These are phyloP conservation scores for Sarcodon sp. DNA, from an alignment of 768 basidiomycete species.

Conservation along the genomic window DNA sequence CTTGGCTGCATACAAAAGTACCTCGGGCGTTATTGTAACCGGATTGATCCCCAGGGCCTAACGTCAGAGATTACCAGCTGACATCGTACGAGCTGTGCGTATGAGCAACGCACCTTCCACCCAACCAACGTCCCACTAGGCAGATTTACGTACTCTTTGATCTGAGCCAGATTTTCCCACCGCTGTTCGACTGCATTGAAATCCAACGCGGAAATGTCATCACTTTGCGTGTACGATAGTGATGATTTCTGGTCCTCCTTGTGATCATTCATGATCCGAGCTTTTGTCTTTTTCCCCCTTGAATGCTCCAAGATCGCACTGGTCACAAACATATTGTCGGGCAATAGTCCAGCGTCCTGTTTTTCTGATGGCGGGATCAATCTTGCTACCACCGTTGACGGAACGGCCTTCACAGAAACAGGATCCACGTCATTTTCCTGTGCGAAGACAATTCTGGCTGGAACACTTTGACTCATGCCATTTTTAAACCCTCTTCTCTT, in stretches of 20 bases:
- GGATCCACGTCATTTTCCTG: slow-evolving; percentile 7
- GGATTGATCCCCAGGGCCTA: slow-evolving; percentile 51
- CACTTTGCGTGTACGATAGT: slow-evolving; percentile 10
- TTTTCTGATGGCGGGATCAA: slow-evolving; percentile 57
- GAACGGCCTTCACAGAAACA: not conserved
- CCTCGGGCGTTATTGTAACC: slow-evolving; percentile 44
- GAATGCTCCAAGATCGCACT: slow-evolving; percentile 53
- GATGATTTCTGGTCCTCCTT: slow-evolving; percentile 10
- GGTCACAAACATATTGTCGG: slow-evolving; percentile 55
- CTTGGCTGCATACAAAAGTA: slow-evolving; percentile 32
- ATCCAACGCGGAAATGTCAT: not conserved
- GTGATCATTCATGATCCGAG: slow-evolving; percentile 14
- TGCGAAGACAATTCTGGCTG: slow-evolving; percentile 42
- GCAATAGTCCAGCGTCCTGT: slow-evolving; percentile 32
- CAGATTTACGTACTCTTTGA: slow-evolving; percentile 9
- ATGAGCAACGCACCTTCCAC: slow-evolving; percentile 18
- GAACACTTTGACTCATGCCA: slow-evolving; percentile 28
- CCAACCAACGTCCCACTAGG: slow-evolving; percentile 13
- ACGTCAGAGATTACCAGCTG: not conserved
- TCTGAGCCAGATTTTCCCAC: slow-evolving; percentile 13
- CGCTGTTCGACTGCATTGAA: slow-evolving; percentile 12
- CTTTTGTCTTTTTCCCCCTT: slow-evolving; percentile 23
- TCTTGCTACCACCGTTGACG: slow-evolving; percentile 12
- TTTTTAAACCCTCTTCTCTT: slow-evolving; percentile 59
- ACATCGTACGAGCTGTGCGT: no score